Conservation (phyloP, 352 stramenopile species). For the Pythium plurisporium region DNA sequence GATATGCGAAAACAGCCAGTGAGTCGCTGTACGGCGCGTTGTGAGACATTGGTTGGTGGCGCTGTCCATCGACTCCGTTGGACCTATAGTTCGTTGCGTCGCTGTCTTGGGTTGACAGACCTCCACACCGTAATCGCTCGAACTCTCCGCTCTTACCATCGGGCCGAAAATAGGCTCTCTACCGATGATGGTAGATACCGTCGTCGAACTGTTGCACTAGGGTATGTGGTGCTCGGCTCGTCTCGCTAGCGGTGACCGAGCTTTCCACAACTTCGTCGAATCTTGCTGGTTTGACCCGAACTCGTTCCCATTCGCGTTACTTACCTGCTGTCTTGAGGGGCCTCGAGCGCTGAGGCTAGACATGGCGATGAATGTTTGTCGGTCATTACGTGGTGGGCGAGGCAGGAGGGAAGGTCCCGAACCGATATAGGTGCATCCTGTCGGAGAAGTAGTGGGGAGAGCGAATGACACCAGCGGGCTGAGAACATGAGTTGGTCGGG, state of each 20-base stretch:
- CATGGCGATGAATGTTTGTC: conserved; percentile 5
- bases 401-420: background rate
- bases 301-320: background rate
- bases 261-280: conserved; percentile 10
- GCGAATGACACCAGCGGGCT: conserved; percentile 11
- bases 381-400: conserved; percentile 2
- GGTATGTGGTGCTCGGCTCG: conserved; percentile 3
- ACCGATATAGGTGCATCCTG: background rate
- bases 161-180: background rate
- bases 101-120: too few relatives aligned
- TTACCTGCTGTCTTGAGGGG: background rate
- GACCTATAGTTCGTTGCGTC: background rate
- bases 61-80: background rate
- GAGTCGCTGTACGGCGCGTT: conserved; percentile 19
- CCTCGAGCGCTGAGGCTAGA: conserved; percentile 10
- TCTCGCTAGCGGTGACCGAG: background rate
- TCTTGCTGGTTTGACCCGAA: background rate
- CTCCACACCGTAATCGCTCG: too few relatives aligned
- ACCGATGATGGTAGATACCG: too few relatives aligned
- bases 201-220: background rate
- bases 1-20: conserved; percentile 33
- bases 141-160: too few relatives aligned
- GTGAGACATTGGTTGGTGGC: background rate
- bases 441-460: background rate
- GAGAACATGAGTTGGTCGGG: background rate